These are phyloP conservation scores for Porcisia hertigi DNA, from an alignment of 208 protist genomes.

Conservation along the genomic window DNA sequence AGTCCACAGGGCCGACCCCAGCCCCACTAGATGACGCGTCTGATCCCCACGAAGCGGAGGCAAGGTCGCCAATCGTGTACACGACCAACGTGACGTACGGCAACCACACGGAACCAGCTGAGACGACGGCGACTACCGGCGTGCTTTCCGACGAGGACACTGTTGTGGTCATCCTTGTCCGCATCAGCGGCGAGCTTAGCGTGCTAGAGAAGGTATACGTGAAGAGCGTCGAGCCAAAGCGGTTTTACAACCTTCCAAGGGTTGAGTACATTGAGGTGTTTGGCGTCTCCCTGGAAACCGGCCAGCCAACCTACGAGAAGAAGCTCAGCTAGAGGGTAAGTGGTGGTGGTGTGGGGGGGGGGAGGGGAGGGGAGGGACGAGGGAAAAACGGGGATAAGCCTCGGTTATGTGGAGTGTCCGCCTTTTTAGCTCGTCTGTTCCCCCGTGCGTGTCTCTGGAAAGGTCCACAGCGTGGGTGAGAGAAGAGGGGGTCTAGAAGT, in stretches of 20 bases:
- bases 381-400: too few relatives aligned
- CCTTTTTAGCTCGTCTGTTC: not conserved
- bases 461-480: too few relatives aligned
- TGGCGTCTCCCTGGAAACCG: constrained; percentile 57
- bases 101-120: constrained; percentile 19
- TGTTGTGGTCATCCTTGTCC: constrained; percentile 41
- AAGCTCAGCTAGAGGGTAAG: constrained; percentile 25
- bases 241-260: constrained; percentile 72
- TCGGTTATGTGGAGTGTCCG: not conserved
- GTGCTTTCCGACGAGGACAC: constrained; percentile 36
- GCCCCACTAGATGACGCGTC: not conserved
- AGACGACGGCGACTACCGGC: constrained; percentile 15
- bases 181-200: constrained; percentile 50
- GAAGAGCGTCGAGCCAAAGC: constrained; percentile 72
- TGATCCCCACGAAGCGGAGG: not conserved
- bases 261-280: constrained; percentile 82
- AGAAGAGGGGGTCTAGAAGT: too few relatives aligned
- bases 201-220: constrained; percentile 69
- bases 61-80: constrained; percentile 4
- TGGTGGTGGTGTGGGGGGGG: not conserved
- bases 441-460: not conserved
- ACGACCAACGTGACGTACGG: constrained; percentile 18
- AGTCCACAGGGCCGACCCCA: not conserved
- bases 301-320: constrained; percentile 60
- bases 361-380: not conserved